These are phyloP conservation scores for Patellifolia procumbens DNA, from an alignment of 179 eudicot genomes.

Conservation along the genomic window DNA sequence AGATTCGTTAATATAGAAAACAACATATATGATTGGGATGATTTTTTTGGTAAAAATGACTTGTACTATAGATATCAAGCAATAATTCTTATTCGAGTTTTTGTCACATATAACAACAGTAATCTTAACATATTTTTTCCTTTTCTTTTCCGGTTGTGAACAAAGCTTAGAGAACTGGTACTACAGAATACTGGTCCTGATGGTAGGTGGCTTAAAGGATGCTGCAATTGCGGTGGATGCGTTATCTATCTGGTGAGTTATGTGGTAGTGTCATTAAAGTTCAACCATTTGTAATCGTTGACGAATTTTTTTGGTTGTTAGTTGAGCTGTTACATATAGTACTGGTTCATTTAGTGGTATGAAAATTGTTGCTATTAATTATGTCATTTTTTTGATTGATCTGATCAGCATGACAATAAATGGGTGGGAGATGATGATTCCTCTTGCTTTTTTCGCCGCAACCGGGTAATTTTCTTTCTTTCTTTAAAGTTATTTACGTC, in stretches of 20 bases:
- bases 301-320: background rate
- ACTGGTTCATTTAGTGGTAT: no score
- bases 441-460: conserved; percentile 78
- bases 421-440: conserved; percentile 78
- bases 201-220: conserved; percentile 50
- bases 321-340: background rate
- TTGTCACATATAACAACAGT: no score
- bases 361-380: background rate
- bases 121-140: background rate
- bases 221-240: conserved; percentile 61
- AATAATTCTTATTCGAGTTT: no score
- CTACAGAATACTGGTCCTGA: conserved; percentile 56
- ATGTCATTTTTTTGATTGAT: background rate
- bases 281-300: background rate
- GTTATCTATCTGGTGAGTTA: conserved; percentile 51
- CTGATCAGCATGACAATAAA: conserved; percentile 69
- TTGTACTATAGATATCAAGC: no score
- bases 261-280: background rate
- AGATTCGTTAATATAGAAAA: no score
- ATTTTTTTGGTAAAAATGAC: background rate
- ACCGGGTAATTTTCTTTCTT: conserved; percentile 43
- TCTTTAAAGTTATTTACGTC: background rate
- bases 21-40: no score
- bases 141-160: background rate
- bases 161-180: conserved; percentile 70